Base-by-base conservation (phyloP, 2,329 filamentous ascomycete genomes). In the Calonectria multiphialidica region DNA sequence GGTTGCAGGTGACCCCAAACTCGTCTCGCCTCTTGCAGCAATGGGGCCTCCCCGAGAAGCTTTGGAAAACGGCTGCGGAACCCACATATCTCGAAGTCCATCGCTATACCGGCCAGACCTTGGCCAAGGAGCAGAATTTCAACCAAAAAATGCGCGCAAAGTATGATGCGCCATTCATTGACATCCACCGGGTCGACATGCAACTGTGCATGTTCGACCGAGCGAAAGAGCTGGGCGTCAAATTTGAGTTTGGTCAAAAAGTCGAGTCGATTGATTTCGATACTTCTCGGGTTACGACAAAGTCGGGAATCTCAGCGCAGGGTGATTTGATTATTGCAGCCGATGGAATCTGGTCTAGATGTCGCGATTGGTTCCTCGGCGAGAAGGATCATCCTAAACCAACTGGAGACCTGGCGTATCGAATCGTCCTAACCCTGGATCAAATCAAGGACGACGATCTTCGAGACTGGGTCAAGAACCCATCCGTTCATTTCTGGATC, bases 371-470 rank as follows among this genome's bases (percentile, higher is more conserved):
- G 3, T 87, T 89, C 18, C 80, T 90, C 0, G 86, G 85, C 0
- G 82, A 78, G 0, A 82, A 84, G 5, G 87, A 89, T 42, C 81
- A 84, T 6, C 90, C 91, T 0, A 79, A 87, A 9, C 87, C 90
- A 0, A 93, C 91, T 0, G 92, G 91, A 0, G 92, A 94, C 78
- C 80, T 93, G 16, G 92, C 91, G 1, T 94, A 93, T 76, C 86
- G 92, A 2, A 88, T 93, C 40, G 88, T 92, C 0, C 83, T 93
- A 3, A 80, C 83, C 0, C 77, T 88, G 0, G 86, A 89, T 9
- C 84, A 91, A 35, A 85, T 93, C 1, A 74, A 82, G 0, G 89
- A 92, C 49, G 84, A 25, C 0, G 85, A 88, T 42, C 80, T 93
- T 5, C 82, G 83, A 21, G 83, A 86, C 0, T 89, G 89, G 83